Evolutionary conservation across 23 red algal species (phyloP).

Genomic region (Gracilaria domingensis): DNA sequence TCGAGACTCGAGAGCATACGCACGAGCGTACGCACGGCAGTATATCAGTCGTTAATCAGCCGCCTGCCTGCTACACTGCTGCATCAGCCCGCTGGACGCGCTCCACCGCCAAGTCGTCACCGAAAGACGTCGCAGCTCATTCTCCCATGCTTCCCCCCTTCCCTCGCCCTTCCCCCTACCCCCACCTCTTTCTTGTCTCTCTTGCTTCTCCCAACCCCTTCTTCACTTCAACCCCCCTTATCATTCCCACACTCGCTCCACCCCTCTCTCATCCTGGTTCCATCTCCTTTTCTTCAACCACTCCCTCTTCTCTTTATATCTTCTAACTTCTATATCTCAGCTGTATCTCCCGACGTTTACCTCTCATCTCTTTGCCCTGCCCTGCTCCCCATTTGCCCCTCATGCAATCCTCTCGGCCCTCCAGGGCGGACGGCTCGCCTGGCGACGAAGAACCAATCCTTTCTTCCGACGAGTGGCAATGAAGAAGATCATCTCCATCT

Average conservation of each 20-base stretch:
- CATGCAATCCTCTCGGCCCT: conserved; percentile 7
- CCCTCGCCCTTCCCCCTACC: neutral
- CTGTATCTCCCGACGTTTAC: conserved; percentile 24
- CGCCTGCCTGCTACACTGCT: conserved; percentile 31
- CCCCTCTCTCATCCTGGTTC: neutral
- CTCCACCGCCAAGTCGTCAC: conserved; percentile 40
- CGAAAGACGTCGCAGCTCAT: conserved; percentile 35
- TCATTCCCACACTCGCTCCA: neutral
- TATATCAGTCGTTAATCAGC: conserved; percentile 51
- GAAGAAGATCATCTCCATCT: conserved; percentile 14
- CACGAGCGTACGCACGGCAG: no score
- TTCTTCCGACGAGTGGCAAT: conserved; percentile 12
- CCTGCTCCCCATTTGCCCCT: neutral
- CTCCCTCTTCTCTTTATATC: conserved; percentile 34
- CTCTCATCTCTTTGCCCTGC: neutral
- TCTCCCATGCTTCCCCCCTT: neutral
- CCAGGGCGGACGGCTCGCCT: neutral
- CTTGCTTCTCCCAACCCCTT: neutral
- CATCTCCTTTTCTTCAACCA: neutral
- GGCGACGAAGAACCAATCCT: neutral
- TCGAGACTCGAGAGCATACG: no score
- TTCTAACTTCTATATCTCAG: conserved; percentile 49
- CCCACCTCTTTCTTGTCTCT: neutral
- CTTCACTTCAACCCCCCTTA: neutral
- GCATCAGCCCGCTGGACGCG: conserved; percentile 30